Conservation (phyloP, 441 rosid genomes). For the Dalechampia spathulata region DNA sequence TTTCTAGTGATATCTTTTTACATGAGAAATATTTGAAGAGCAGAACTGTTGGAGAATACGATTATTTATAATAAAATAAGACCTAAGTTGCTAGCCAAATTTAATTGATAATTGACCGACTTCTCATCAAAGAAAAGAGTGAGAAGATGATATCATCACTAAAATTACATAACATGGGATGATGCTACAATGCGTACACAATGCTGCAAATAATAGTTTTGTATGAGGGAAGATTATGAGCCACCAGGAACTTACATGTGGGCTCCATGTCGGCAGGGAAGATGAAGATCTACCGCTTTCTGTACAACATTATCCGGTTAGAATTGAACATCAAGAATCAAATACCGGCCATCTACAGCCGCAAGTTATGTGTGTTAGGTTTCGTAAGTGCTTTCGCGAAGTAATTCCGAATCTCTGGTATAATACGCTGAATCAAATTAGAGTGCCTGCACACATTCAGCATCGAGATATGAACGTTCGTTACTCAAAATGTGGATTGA, state of each 20-base stretch:
- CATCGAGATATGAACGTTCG: too few relatives aligned
- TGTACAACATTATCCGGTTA: conserved; percentile 48
- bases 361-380: conserved; percentile 53
- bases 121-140: not conserved
- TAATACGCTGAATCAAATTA: conserved; percentile 64
- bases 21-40: too few relatives aligned
- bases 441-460: conserved; percentile 56
- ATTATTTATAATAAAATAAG: too few relatives aligned
- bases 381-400: conserved; percentile 68
- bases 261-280: conserved; percentile 26
- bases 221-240: conserved; percentile 23
- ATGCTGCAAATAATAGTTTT: conserved; percentile 16
- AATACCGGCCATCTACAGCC: conserved; percentile 38
- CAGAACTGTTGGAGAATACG: too few relatives aligned
- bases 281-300: conserved; percentile 28
- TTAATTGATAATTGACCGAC: too few relatives aligned
- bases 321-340: conserved; percentile 32
- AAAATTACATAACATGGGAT: conserved; percentile 13
- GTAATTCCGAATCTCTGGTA: conserved; percentile 80
- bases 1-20: too few relatives aligned
- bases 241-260: conserved; percentile 20
- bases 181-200: conserved; percentile 9
- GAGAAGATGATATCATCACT: conserved; percentile 11
- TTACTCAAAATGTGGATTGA: too few relatives aligned
- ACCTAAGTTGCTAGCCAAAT: too few relatives aligned